Base-by-base conservation (phyloP, 495 filamentous ascomycete genomes). In the Tetracladium setigerum region DNA sequence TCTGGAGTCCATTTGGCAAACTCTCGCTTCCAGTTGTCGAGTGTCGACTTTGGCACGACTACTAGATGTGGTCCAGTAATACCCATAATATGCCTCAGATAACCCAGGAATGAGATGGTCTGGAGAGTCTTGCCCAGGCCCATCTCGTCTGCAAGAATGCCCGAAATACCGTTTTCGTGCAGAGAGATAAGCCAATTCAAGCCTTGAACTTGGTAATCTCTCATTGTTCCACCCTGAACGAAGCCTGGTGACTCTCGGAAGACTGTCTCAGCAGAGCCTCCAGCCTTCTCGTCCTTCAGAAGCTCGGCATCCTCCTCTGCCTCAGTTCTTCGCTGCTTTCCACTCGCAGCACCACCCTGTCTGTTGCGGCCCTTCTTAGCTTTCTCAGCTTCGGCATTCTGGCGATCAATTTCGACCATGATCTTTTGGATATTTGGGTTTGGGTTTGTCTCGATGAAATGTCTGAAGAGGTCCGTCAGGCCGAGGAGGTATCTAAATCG, bases 171-270 rank as follows among this genome's bases (percentile, higher is more conserved):
- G 59, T 98, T 98, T 66, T 97, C 92, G 59, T 98, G 92, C 10
- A 98, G 75, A 2, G 90, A 95, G 49, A 97, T 87, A n/a, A 98
- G 79, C 92, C 92, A 98, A 59, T 98, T 98, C 51, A 98, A 62
- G 44, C 92, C 92, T 12, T 85, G 83, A 54, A 98, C 72, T 62
- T 98, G 92, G 62, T 98, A 98, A 57, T 98, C 92, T 57, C 92
- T 84, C 84, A 98, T 95, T 44, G 77, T 68, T 37, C 86, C 86
- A 43, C 81, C 79, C n/a, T 94, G 71, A 47, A 98, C 80, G 65
- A 86, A 98, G 15, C 77, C 69, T 12, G 94, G 94, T 5, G 91
- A 96, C 46, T 95, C 92, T 38, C 89, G 79, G 63, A 97, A 99
- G 2, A 95, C 76, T 0, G 87, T 95, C 54, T 88, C 83, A 8